Conservation (phyloP, 1,284 basidiomycete species). For the Sphaerobolus stellatus region DNA sequence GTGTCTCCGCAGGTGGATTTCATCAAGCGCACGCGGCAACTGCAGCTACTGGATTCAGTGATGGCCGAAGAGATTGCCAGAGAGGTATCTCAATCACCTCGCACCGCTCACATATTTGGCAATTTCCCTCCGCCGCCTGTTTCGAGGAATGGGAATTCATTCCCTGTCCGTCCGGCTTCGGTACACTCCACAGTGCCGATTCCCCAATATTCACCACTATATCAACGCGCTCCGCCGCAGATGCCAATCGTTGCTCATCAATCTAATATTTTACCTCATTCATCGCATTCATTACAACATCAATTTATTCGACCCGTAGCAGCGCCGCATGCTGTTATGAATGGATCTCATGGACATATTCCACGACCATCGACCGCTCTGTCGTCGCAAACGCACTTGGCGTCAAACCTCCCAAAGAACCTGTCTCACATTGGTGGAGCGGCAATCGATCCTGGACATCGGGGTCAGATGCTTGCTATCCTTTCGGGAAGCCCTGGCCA, state of each 20-base stretch:
- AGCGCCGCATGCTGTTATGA: no score
- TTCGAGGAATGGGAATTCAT: not conserved
- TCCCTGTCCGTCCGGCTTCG: conserved; percentile 1
- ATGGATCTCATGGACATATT: no score
- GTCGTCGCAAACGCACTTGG: not conserved
- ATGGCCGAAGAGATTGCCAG: conserved; percentile 6
- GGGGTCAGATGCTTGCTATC: conserved; percentile 9
- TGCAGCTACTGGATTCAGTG: conserved; percentile 10
- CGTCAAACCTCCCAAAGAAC: not conserved
- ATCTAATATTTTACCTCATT: conserved; percentile 1
- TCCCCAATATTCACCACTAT: not conserved
- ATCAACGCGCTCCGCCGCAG: not conserved
- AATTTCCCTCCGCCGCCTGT: not conserved
- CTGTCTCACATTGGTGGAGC: not conserved
- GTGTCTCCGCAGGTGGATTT: no score
- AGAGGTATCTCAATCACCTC: not conserved
- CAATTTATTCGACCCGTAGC: not conserved
- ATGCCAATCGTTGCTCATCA: not conserved
- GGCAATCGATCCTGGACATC: conserved; percentile 1
- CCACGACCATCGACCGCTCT: no score
- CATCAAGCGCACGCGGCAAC: conserved; percentile 4
- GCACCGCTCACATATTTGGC: conserved; percentile 1
- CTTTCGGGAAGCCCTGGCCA: not conserved
- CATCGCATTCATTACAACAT: not conserved
- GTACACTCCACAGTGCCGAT: not conserved